phyloP scores from a whole-genome alignment of 2,329 filamentous ascomycete species.

The Ophiosphaerella herpotricha region DNA sequence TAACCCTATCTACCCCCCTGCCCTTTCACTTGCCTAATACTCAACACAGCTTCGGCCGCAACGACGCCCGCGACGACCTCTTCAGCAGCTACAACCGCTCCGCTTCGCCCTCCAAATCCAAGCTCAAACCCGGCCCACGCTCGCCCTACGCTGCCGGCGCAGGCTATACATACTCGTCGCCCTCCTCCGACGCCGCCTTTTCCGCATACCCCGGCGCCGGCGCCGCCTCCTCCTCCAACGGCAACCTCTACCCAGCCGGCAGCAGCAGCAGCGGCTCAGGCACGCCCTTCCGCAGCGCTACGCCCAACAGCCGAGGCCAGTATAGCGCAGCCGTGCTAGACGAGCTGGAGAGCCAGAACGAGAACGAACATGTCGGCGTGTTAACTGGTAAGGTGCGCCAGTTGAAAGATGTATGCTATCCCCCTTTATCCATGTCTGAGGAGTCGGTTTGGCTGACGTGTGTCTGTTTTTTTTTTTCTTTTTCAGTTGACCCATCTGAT shows the following conservation, averaged over 20 bases:
- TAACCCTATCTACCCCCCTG: conserved; percentile 2
- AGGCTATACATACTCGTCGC: conserved; percentile 29
- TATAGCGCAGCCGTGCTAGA: conserved; percentile 91
- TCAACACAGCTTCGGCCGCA: conserved; percentile 30
- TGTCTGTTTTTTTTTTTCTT: too few species aligned
- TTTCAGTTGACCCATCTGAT: conserved; percentile 81
- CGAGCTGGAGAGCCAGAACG: conserved; percentile 95
- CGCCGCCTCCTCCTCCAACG: not conserved
- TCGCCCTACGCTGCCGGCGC: conserved; percentile 25
- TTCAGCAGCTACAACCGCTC: conserved; percentile 47
- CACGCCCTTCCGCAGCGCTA: conserved; percentile 45
- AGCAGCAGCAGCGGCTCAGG: not conserved
- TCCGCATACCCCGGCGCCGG: conserved; percentile 40
- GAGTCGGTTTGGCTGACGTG: too few species aligned
- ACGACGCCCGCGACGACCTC: conserved; percentile 43
- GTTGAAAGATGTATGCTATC: conserved; percentile 76
- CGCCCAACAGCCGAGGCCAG: conserved; percentile 70
- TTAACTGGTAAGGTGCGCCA: conserved; percentile 87
- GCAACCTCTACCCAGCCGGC: conserved; percentile 15
- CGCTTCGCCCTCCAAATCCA: conserved; percentile 45
- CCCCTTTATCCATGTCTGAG: not conserved
- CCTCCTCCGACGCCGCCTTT: conserved; percentile 22
- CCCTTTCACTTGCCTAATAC: not conserved
- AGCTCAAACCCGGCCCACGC: conserved; percentile 21
- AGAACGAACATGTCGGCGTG: conserved; percentile 78